Conservation (phyloP, 2,329 filamentous ascomycete genomes). For the Fusarium mexicanum region DNA sequence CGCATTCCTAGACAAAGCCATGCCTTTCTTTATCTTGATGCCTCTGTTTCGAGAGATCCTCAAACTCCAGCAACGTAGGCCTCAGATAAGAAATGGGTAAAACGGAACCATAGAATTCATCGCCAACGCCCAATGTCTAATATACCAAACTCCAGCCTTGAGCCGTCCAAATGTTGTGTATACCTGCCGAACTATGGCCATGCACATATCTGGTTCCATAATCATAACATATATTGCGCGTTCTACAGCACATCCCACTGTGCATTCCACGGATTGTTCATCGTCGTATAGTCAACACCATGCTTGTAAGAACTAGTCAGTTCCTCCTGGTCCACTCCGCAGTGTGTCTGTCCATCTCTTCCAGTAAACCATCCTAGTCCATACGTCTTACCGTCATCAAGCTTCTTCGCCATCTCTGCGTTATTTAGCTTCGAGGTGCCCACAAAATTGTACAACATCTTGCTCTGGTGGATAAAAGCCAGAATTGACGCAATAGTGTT, state of each 20-base stretch:
- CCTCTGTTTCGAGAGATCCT: constrained; percentile 10
- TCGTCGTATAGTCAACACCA: constrained; percentile 61
- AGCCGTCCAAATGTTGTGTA: constrained; percentile 6
- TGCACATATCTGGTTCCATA: constrained; percentile 16
- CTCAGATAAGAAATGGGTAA: background rate
- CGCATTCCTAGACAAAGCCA: background rate
- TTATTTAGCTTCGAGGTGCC: constrained; percentile 72
- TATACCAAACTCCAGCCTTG: constrained; percentile 14
- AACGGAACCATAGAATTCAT: constrained; percentile 16
- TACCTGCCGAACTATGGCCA: constrained; percentile 9
- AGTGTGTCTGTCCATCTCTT: constrained; percentile 76
- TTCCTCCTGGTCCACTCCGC: constrained; percentile 81
- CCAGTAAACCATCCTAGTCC: constrained; percentile 81
- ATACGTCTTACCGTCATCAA: constrained; percentile 72
- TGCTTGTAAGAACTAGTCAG: constrained; percentile 72
- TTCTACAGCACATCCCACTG: constrained; percentile 51
- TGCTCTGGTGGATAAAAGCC: constrained; percentile 81
- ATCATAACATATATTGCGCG: constrained; percentile 19
- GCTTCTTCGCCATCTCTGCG: constrained; percentile 67
- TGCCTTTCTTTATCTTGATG: background rate
- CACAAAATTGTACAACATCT: constrained; percentile 81
- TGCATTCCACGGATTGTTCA: constrained; percentile 63
- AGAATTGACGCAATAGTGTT: constrained; percentile 81
- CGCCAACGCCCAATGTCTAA: constrained; percentile 23
- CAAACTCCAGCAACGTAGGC: background rate